Evolutionary conservation across 768 basidiomycete species (phyloP).

Genomic region (Infundibulicybe gibba): DNA sequence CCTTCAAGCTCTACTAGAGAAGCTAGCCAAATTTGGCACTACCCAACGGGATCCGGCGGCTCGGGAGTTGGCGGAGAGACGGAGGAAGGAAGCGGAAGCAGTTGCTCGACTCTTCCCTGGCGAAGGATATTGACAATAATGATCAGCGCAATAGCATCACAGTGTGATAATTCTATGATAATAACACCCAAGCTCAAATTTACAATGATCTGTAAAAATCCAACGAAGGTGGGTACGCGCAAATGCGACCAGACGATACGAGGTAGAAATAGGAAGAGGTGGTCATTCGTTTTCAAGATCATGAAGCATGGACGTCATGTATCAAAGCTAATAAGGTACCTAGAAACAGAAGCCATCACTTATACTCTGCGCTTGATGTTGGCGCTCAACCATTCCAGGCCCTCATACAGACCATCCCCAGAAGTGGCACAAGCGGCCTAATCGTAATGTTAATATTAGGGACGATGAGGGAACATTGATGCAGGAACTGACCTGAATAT

Average conservation of each 20-base stretch:
- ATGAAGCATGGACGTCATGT: conserved; percentile 55
- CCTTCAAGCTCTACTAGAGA: conserved; percentile 73
- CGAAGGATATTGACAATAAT: conserved; percentile 56
- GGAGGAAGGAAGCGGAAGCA: conserved; percentile 75
- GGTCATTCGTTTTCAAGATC: conserved; percentile 53
- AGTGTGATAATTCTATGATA: conserved; percentile 9
- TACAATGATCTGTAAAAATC: conserved; percentile 32
- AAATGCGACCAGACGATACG: conserved; percentile 26
- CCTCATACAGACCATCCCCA: conserved; percentile 98
- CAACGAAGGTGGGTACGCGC: conserved; percentile 21
- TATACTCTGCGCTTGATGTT: conserved; percentile 86
- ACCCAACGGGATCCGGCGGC: conserved; percentile 55
- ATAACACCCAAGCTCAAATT: conserved; percentile 4
- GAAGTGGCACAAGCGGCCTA: conserved; percentile 98
- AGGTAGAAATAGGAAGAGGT: conserved; percentile 21
- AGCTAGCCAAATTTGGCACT: conserved; percentile 66
- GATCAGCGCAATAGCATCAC: conserved; percentile 1
- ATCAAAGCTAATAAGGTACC: conserved; percentile 51
- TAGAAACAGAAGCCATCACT: conserved; percentile 31
- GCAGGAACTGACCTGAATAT: conserved; percentile 72
- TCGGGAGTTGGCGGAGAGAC: conserved; percentile 65
- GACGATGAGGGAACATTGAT: conserved; percentile 6
- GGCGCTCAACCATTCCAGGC: conserved; percentile 92
- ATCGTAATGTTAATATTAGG: conserved; percentile 9
- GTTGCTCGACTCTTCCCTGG: conserved; percentile 74